Percentiles rank a stretch among this genome's conserved stretches.
These are phyloP conservation scores for Candida ipomoeae DNA, from an alignment of 805 yeast species.

Conservation along the genomic window DNA sequence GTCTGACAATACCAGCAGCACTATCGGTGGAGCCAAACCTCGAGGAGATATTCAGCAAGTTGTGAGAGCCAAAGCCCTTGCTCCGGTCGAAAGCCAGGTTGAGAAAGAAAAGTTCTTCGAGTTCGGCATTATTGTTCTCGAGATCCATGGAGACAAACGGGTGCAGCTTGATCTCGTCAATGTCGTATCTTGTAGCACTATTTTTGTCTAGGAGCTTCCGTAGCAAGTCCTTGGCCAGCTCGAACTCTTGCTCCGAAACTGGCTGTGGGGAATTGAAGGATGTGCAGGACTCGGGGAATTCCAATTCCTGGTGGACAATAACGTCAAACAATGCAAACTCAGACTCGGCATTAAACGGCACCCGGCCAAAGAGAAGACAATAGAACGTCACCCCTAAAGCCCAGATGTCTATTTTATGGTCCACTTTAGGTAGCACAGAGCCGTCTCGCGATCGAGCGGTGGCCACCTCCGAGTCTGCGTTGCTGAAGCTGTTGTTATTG, in stretches of 20 bases:
- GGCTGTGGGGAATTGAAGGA: constrained; percentile 36
- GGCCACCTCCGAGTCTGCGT: neutral
- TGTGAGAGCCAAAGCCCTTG: neutral
- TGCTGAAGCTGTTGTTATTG: neutral
- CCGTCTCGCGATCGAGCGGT: neutral
- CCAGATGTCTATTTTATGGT: constrained; percentile 93
- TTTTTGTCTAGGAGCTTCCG: constrained; percentile 61
- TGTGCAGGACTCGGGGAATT: constrained; percentile 46
- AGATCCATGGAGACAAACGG: constrained; percentile 53
- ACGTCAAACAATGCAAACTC: constrained; percentile 83
- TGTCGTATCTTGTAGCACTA: constrained; percentile 63
- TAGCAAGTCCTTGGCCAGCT: constrained; percentile 57
- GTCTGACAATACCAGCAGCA: constrained; percentile 73
- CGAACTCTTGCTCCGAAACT: constrained; percentile 41
- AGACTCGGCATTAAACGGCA: constrained; percentile 85
- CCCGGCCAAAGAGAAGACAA: constrained; percentile 79
- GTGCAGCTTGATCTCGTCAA: constrained; percentile 70
- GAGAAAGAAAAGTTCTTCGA: constrained; percentile 34
- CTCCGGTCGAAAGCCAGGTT: constrained; percentile 16
- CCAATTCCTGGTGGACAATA: constrained; percentile 59
- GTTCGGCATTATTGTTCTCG: constrained; percentile 31
- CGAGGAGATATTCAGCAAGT: neutral
- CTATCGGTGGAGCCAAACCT: constrained; percentile 1
- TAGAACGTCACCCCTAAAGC: constrained; percentile 90
- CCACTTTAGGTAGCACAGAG: constrained; percentile 46